Base-by-base conservation (phyloP, 208 protist genomes). In the Trypanosoma lewisi region DNA sequence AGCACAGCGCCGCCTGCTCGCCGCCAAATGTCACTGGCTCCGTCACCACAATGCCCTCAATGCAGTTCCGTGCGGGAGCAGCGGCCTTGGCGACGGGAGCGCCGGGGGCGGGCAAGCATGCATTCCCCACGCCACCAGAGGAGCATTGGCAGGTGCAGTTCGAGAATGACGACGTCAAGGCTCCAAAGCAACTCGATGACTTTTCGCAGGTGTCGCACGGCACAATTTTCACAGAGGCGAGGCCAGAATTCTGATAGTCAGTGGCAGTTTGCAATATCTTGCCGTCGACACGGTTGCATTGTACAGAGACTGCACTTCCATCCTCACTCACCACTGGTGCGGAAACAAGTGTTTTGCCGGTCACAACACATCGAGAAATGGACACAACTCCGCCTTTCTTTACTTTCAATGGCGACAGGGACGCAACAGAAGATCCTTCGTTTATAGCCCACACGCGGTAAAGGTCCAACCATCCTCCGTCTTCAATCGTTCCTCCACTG, bases 61-160 rank as follows among this genome's bases (percentile, higher is more conserved):
- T 36, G 55, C 55, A 52, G 27, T 19, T 44, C 27, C 17, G 41
- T 25, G 16, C 27, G 27, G 4, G 11, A 42, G 30, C 44, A 17
- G 4, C 25, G 42, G 0, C 14, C 45, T 63, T 53, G n/a, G 9
- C 57, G 30, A 53, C 5, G 6, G 57, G 57, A 39, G 53, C 57
- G 30, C 50, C 44, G 1, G 50, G 50, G 30, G n/a, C n/a, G n/a
- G 57, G 57, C 42, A 63, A 17, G 57, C 57, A 63, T n/a, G 57
- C 27, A n/a, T 1, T 12, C 8, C 57, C 57, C 2, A 41, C 41
- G 28, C 57, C 44, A 42, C 44, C 57, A 28, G 8, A 12, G n/a
- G 30, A 27, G 44, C 57, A 63, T 34, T 39, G 48, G 57, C 57
- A 63, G 1, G 57, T n/a, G 44, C 57, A 63, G 28, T 53, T 30